Conservation (phyloP, 305 asterid species). For the Fraxinus angustifolia region DNA sequence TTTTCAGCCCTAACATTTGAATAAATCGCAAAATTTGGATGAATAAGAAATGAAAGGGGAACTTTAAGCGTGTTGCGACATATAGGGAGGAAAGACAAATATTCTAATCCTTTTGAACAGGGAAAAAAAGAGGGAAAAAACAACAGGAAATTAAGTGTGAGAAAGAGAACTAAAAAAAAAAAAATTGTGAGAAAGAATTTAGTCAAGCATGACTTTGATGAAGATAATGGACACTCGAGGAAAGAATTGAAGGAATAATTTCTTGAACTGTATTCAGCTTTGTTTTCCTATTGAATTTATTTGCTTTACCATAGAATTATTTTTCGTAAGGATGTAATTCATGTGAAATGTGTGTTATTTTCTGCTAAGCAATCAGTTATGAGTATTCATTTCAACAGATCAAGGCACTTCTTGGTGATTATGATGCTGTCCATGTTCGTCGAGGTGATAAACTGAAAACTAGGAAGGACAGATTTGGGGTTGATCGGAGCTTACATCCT, state of each 20-base stretch:
- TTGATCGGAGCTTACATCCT: slow-evolving; percentile 69
- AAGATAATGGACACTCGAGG: background rate
- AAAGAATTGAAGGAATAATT: background rate
- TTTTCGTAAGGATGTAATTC: background rate
- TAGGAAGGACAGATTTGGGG: slow-evolving; percentile 86
- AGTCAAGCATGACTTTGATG: background rate
- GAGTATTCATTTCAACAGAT: slow-evolving; percentile 44
- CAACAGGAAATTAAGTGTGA: background rate
- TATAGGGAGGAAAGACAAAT: background rate
- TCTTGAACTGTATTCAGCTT: background rate
- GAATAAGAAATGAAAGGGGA: background rate
- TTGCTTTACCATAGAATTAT: background rate
- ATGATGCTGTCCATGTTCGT: slow-evolving; percentile 92
- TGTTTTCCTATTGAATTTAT: background rate
- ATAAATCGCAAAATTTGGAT: background rate
- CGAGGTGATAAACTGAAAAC: slow-evolving; percentile 86
- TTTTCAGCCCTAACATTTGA: background rate
- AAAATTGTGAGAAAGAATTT: background rate
- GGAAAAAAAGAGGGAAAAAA: background rate
- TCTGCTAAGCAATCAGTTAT: background rate
- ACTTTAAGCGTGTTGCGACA: background rate
- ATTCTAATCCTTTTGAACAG: background rate
- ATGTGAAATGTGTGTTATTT: background rate
- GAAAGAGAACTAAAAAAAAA: background rate
- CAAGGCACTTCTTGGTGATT: slow-evolving; percentile 72